Conservation (phyloP, 306 rosid species). For the Castanea mollissima region DNA sequence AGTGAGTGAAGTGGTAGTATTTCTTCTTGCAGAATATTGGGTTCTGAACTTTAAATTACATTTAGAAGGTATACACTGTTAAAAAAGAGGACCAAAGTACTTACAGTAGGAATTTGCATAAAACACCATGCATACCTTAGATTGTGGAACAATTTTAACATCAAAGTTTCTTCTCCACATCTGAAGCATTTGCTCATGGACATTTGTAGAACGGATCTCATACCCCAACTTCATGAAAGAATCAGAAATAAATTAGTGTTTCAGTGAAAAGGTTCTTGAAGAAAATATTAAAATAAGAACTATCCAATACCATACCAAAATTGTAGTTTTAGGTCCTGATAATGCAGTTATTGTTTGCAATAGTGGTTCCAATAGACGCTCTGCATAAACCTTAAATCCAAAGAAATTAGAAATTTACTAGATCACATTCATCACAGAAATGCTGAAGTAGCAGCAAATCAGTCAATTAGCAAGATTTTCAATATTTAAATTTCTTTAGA, state of each 20-base stretch:
- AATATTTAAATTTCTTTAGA: too few species aligned
- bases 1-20: neutral
- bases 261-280: neutral
- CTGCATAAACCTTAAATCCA: constrained; percentile 68
- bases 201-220: constrained; percentile 77
- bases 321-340: constrained; percentile 86
- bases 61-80: neutral
- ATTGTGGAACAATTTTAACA: constrained; percentile 68
- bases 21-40: neutral
- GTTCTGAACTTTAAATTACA: neutral
- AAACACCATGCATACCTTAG: constrained; percentile 53
- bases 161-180: constrained; percentile 81
- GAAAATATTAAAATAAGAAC: neutral
- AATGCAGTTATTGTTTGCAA: constrained; percentile 71
- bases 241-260: constrained; percentile 9
- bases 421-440: neutral
- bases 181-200: constrained; percentile 91
- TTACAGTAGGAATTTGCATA: neutral
- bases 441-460: neutral
- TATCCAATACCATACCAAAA: constrained; percentile 45
- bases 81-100: neutral
- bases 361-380: constrained; percentile 83
- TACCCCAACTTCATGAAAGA: constrained; percentile 69
- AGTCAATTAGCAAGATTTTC: neutral
- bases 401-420: constrained; percentile 10